Evolutionary conservation across 176 grass and related monocot species (phyloP), one percentile per base, ranked within the genome.

Genomic region (Oryza brachyantha): DNA sequence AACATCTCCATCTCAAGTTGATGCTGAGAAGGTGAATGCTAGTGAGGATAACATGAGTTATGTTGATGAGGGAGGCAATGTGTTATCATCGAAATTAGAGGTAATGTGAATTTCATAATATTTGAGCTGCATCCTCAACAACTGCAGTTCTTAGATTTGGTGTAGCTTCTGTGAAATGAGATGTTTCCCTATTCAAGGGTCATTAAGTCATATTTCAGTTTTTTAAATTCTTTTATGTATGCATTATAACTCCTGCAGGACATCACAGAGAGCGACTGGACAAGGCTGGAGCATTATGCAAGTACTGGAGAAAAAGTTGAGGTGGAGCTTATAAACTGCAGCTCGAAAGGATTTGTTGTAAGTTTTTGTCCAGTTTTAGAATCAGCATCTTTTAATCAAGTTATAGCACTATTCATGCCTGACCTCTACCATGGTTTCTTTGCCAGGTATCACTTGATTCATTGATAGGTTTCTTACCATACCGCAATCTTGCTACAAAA

Each of bases 321-420:
- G 63, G 90, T 95, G 35, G 80, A 99, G 80, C 84, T 99, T 62
- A 91, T 92, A 70, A 90, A 93, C 78, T 99, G 93, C 80, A 99
- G 83, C 35, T 32, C 80, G 17, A 88, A 89, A 88, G 96, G 96
- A 54, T 99, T 95, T 91, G 86, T 91, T 72, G 96, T 95, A 87
- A 89, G 96, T 87, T 78, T 36, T 25, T 71, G 27, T 59, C 64
- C 35, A 52, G 32, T 50, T 72, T 73, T 29, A 10, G 0, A 35
- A 81, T 80, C 29, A 43, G 40, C 41, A 14, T 24, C 27, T 65
- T 4, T 60, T 73, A 76, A 72, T 59, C 43, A 66, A 32, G 60
- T 32, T 61, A 24, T 70, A 34, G 3, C 1, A n/a, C 71, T 64
- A 5, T 29, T 83, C 27, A 79, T 80, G 7, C 57, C 73, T 93